Conservation (phyloP, 495 filamentous ascomycete genomes). For the Talaromyces borbonicus region DNA sequence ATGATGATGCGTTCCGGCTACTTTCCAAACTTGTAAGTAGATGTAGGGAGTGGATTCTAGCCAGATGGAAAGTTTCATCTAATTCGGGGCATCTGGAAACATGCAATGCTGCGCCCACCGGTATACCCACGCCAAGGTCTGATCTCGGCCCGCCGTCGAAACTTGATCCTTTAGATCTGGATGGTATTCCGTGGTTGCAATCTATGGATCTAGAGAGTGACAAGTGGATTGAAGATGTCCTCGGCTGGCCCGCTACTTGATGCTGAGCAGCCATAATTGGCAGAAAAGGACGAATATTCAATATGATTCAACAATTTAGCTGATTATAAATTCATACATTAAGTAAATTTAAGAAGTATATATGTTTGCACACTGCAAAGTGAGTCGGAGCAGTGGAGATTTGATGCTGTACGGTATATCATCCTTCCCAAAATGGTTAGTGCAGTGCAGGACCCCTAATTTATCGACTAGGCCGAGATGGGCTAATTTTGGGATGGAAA, state of each 20-base stretch:
- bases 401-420: neutral
- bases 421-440: neutral
- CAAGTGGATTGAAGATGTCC: constrained; percentile 19
- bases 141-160: neutral
- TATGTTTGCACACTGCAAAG: neutral
- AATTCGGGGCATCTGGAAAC: neutral
- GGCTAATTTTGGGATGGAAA: too few species aligned
- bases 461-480: too few species aligned
- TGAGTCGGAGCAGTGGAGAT: neutral
- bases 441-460: too few species aligned
- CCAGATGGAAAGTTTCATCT: constrained; percentile 10
- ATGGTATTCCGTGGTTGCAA: constrained; percentile 22
- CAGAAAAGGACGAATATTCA: too few species aligned
- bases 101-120: neutral
- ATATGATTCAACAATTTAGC: too few species aligned
- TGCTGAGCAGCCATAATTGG: too few species aligned
- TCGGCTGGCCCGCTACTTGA: constrained; percentile 8
- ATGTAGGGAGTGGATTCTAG: constrained; percentile 16
- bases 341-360: too few species aligned
- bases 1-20: constrained; percentile 21
- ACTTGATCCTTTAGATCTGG: constrained; percentile 14
- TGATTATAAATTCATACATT: too few species aligned
- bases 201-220: constrained; percentile 23
- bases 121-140: neutral
- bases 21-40: constrained; percentile 18